phyloP scores from a whole-genome alignment of 2,329 filamentous ascomycete species.

The Beauveria scarabaeidicola region DNA sequence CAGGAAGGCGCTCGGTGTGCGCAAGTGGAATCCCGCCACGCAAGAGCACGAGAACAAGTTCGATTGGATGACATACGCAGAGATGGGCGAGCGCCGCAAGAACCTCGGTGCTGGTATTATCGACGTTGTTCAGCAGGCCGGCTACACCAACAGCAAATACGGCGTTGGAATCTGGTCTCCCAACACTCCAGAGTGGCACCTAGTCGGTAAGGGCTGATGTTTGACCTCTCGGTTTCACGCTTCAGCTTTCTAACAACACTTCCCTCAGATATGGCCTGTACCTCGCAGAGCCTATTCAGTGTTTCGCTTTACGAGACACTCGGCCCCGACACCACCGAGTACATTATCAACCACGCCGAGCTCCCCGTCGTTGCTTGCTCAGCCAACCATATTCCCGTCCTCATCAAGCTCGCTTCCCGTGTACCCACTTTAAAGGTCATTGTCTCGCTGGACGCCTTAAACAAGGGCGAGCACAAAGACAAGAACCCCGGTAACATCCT shows the following conservation, averaged over 20 bases:
- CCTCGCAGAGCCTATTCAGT: constrained; percentile 79
- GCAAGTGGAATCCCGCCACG: constrained; percentile 67
- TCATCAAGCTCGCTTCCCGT: constrained; percentile 71
- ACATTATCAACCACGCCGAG: constrained; percentile 86
- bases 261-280: constrained; percentile 65
- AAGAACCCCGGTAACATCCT: constrained; percentile 73
- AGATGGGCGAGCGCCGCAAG: constrained; percentile 69
- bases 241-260: not conserved
- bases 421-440: constrained; percentile 80
- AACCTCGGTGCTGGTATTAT: constrained; percentile 81
- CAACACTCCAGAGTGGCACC: constrained; percentile 82
- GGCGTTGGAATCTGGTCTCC: constrained; percentile 80
- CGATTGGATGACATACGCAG: constrained; percentile 73
- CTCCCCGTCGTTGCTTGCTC: constrained; percentile 70
- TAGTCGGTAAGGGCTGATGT: constrained; percentile 47
- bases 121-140: constrained; percentile 67
- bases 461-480: constrained; percentile 67
- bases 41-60: constrained; percentile 68
- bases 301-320: constrained; percentile 97
- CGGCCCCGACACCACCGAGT: constrained; percentile 87
- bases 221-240: not conserved
- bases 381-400: constrained; percentile 68
- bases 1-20: constrained; percentile 67
- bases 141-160: constrained; percentile 54
- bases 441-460: constrained; percentile 74